Evolutionary conservation across 2,329 filamentous ascomycete species (phyloP), one percentile per base, ranked within the genome.

Genomic region (Pseudogymnoascus sp.): DNA sequence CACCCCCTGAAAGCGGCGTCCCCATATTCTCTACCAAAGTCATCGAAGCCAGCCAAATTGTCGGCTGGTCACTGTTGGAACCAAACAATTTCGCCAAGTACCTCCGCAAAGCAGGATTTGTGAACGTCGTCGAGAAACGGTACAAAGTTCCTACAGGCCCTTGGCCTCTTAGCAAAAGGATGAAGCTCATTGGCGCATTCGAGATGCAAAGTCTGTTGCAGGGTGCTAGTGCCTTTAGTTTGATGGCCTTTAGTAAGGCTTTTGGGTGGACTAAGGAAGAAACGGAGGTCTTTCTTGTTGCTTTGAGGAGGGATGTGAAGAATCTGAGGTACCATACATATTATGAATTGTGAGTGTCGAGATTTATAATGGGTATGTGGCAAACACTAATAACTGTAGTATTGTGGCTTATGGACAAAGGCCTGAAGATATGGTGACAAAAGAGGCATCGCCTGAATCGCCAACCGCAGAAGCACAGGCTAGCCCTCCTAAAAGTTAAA

Each of bases 11-110:
- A 7, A 61, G 55, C 23, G 33, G 52, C 23, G 52, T 30, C 5
- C 52, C 33, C 5, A n/a, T 56, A 9, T 35, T 80, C 52, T 74
- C 71, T 4, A 78, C 69, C 5, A 67, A 70, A 64, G 73, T 73
- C 2, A 59, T 70, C 33, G 68, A 35, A 72, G 70, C 56, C 72
- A 68, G 69, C 62, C 28, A 58, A 19, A 37, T 28, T n/a, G 33
- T 28, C 9, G 35, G 28, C 18, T 58, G 28, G 52, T 45, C 39
- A n/a, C 21, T 45, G 13, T 26, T 45, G 13, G 39, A 45, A 13
- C 52, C 52, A 19, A 57, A 57, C 26, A 33, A 57, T 37, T 61
- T 48, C 19, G 71, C 70, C 57, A 65, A 68, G 48, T 60, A 67
- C 7, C 66, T 75, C 62, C 63, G 60, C 10, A 26, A 57, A 13